Conservation (phyloP, 2,329 filamentous ascomycete genomes). For the Onygena corvina region DNA sequence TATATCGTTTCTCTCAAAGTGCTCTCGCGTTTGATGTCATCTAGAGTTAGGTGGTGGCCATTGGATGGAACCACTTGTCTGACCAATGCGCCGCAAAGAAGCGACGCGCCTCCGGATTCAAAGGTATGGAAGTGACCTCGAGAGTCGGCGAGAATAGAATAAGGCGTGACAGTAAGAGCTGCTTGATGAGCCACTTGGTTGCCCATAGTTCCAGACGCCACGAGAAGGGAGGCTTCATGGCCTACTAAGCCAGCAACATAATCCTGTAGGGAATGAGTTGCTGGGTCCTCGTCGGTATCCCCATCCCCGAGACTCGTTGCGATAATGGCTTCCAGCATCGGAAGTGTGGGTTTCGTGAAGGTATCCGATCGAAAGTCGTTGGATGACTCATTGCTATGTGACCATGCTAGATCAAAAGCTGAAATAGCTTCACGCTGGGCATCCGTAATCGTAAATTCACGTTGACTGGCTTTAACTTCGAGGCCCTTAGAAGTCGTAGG, state of each 20-base stretch:
- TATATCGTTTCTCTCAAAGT: conserved; percentile 21
- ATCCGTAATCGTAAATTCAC: too few relatives aligned
- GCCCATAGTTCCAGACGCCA: conserved; percentile 29
- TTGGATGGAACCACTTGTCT: conserved; percentile 23
- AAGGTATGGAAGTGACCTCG: conserved; percentile 25
- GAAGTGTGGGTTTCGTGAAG: conserved; percentile 61
- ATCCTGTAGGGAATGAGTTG: conserved; percentile 62
- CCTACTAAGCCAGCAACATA: conserved; percentile 35
- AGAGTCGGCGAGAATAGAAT: conserved; percentile 24
- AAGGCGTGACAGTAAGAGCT: conserved; percentile 22
- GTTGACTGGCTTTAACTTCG: too few relatives aligned
- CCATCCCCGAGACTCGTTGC: conserved; percentile 71
- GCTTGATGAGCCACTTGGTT: conserved; percentile 28
- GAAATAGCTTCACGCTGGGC: too few relatives aligned
- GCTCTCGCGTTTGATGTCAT: conserved; percentile 24
- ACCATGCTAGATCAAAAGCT: too few relatives aligned
- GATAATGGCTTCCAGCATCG: conserved; percentile 70
- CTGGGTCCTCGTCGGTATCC: conserved; percentile 67
- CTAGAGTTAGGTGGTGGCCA: conserved; percentile 24
- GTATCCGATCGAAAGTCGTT: too few relatives aligned
- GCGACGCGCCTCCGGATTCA: conserved; percentile 22
- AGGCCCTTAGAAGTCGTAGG: too few relatives aligned
- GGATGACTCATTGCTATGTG: too few relatives aligned
- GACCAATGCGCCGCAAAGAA: conserved; percentile 24
- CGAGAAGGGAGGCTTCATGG: conserved; percentile 24